Base-by-base conservation (phyloP, 1,284 basidiomycete genomes). In the Somion occarium region DNA sequence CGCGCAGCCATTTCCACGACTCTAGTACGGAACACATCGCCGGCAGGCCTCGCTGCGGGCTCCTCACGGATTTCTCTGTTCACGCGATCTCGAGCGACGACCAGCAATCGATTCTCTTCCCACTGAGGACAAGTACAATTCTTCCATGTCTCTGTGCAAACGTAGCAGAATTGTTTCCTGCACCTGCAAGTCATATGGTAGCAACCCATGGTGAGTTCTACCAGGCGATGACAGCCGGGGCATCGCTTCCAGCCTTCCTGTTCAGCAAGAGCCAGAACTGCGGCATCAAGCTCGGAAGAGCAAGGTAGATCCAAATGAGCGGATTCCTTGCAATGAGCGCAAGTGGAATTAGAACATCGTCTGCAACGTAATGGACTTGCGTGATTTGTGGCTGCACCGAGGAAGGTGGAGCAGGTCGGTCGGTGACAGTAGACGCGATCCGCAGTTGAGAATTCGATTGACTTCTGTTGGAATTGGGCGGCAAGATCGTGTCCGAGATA, bases 81-180 rank as follows among this genome's bases (percentile, higher is more conserved):
- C 3, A 67, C 66, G 23, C 60, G 55, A 22, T 60, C 48, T 39
- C 60, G 50, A 5, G 64, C 67, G 3, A 54, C 60, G 0, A 58
- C 61, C 1, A 73, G 1, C 2, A 80, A 64, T 23, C 73, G 61
- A 0, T 51, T 44, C 55, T 82, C 80, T 19, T 82, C 79, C 78
- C 79, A 82, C 39, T 80, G 78, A 0, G 68, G 68, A 54, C 80
- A 83, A 1, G 2, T 11, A 53, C 80, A 82, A 0, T 63, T 68
- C 64, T 80, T 82, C 80, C 80, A 82, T 2, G 52, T 66, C 15
- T 60, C 71, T 0, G 75, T 76, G 56, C 80, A 83, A 2, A 79
- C 53, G 54, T 82, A 69, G 53, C 69, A 69, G 57, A 73, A 69
- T 44, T 69, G 58, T 48, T 64, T 59, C 24, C 62, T 60, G 61